Evolutionary conservation across 2,329 filamentous ascomycete species (phyloP), one percentile per base, ranked within the genome.

Genomic region (Pseudogymnoascus sp.): DNA sequence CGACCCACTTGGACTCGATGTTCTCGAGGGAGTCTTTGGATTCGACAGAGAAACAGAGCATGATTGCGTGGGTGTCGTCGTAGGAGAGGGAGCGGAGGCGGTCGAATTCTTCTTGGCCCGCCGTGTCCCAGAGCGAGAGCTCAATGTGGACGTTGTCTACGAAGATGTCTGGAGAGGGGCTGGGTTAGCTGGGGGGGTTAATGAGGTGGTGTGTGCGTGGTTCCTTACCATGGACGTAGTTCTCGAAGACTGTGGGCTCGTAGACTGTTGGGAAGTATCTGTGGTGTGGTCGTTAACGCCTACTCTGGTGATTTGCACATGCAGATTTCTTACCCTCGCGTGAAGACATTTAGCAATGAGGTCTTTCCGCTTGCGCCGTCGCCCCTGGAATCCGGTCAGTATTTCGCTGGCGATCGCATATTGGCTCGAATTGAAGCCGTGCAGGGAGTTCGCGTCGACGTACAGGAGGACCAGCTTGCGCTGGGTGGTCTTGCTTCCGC

Each of bases 21-120:
- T 99, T 99, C 76, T 99, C 94, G 65, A 99, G 85, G 2, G 92
- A 97, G 76, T 97, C 92, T 69, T 89, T 91, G 74, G 91, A 96
- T 77, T 99, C 94, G 74, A 97, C 90, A 70, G 90, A 94, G 78
- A 97, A 99, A 81, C 94, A 99, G 69, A 99, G 90, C 89, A 99
- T 97, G 71, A 99, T 96, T 49, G 95, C 87, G 73, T 99, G 94
- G 61, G 94, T 99, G 74, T 99, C 94, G 68, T 88, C 94, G 77
- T 99, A 99, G 59, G 92, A 97, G 62, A 99, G 85, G 67, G 92
- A 96, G 72, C 94, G 90, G 76, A 99, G 79, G 61, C 94, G 87
- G 78, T 99, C 94, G 78, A 97, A 99, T 83, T 99, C 94, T 80
- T 99, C 94, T 78, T 99, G 94, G 26, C 94, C 94, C 39, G 94